These are phyloP conservation scores for Hypoxylon intermedium DNA, from an alignment of 495 filamentous ascomycete species.

Conservation along the genomic window DNA sequence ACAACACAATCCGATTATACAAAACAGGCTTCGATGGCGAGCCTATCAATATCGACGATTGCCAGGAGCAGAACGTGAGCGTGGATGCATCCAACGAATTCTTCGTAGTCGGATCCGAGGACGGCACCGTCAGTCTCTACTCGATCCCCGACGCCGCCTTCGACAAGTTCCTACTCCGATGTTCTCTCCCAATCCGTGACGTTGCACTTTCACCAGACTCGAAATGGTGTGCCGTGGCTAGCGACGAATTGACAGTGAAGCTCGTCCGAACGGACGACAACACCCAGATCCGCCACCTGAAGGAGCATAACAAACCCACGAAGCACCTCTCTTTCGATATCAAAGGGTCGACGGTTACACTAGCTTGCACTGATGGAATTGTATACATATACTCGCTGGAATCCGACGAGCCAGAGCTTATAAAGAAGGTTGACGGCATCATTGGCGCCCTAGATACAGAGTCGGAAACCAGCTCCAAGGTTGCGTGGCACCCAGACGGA, in stretches of 20 bases:
- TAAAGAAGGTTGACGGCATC: conserved; percentile 83
- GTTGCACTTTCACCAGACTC: conserved; percentile 82
- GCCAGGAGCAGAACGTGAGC: conserved; percentile 77
- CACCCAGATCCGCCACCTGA: conserved; percentile 72
- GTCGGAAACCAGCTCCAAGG: conserved; percentile 74
- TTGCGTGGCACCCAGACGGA: conserved; percentile 94
- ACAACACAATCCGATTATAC: conserved; percentile 89
- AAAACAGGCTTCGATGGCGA: conserved; percentile 89
- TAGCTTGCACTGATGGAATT: conserved; percentile 86
- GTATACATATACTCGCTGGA: conserved; percentile 88
- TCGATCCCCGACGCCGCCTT: conserved; percentile 76
- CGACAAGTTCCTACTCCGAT: conserved; percentile 80
- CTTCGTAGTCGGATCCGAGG: conserved; percentile 88
- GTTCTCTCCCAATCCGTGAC: conserved; percentile 82
- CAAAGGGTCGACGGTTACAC: conserved; percentile 74
- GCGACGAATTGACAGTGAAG: conserved; percentile 91
- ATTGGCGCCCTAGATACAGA: conserved; percentile 81
- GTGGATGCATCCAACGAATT: conserved; percentile 80
- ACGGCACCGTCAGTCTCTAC: conserved; percentile 91
- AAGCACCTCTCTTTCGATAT: conserved; percentile 92
- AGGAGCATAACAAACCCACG: conserved; percentile 79
- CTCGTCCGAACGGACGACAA: conserved; percentile 83
- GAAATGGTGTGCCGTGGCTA: conserved; percentile 92
- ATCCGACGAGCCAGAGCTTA: conserved; percentile 78
- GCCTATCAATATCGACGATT: conserved; percentile 87